phyloP scores from a whole-genome alignment of 495 filamentous ascomycete species.

The Penicillium taxi region DNA sequence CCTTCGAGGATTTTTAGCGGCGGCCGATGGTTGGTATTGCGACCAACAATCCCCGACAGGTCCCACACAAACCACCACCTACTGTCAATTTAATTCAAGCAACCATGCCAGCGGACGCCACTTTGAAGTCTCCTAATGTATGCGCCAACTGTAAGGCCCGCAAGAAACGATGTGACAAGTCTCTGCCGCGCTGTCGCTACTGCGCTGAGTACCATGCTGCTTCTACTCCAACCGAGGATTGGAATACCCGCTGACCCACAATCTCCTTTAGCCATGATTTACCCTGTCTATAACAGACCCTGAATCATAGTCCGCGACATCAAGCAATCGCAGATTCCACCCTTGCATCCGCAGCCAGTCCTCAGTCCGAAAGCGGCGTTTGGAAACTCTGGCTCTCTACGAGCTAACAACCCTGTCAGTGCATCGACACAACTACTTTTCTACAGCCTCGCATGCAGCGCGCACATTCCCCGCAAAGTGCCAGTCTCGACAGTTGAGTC shows the following conservation, averaged over 20 bases:
- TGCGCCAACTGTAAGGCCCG: constrained; percentile 30
- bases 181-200: constrained; percentile 25
- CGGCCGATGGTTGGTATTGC: too few relatives aligned
- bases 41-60: too few relatives aligned
- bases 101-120: too few relatives aligned
- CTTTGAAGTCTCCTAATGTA: too few relatives aligned
- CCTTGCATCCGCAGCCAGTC: background rate
- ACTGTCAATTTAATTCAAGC: too few relatives aligned
- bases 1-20: too few relatives aligned
- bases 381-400: background rate
- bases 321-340: background rate
- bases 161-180: constrained; percentile 35
- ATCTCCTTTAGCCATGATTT: background rate
- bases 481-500: constrained; percentile 2
- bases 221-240: background rate
- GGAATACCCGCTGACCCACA: background rate
- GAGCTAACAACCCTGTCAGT: constrained; percentile 1
- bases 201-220: constrained; percentile 18
- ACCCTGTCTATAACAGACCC: background rate
- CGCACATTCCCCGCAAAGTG: background rate
- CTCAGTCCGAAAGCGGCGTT: background rate
- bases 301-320: background rate
- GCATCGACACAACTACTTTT: background rate
- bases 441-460: background rate
- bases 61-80: too few relatives aligned